Evolutionary conservation across 148 eudicot genomes (phyloP).

Genomic region (Cornus controversa): DNA sequence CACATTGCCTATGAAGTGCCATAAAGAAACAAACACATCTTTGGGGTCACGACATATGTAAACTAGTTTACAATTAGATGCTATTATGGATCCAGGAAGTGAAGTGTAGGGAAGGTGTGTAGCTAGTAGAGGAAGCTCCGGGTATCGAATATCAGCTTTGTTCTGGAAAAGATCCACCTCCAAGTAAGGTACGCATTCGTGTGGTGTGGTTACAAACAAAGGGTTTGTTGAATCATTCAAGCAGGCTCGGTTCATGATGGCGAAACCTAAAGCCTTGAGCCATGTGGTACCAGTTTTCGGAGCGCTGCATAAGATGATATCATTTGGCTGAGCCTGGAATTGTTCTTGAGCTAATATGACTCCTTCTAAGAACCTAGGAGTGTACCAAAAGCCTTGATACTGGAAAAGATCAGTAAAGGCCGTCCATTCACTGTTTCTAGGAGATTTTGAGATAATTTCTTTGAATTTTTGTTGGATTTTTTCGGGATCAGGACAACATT

Average conservation of each 20-base stretch:
- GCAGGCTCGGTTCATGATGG: not conserved
- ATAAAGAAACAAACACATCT: too few relatives aligned
- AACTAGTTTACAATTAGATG: conserved; percentile 14
- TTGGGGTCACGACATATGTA: too few relatives aligned
- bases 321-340: conserved; percentile 5
- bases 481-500: not conserved
- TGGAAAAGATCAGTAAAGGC: conserved; percentile 17
- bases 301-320: conserved; percentile 16
- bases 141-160: not conserved
- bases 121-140: not conserved
- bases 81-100: conserved; percentile 2
- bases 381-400: conserved; percentile 19
- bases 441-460: conserved; percentile 13
- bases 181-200: conserved; percentile 14
- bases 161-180: conserved; percentile 14
- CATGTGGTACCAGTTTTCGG: conserved; percentile 22
- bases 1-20: conserved; percentile 15
- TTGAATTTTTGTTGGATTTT: conserved; percentile 6
- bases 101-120: too few relatives aligned
- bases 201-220: conserved; percentile 9
- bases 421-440: conserved; percentile 14
- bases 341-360: too few relatives aligned
- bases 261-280: conserved; percentile 19
- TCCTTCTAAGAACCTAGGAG: conserved; percentile 11
- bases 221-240: too few relatives aligned